Evolutionary conservation across 257 asterid species (phyloP).

Genomic region (Nicotiana otophora): DNA sequence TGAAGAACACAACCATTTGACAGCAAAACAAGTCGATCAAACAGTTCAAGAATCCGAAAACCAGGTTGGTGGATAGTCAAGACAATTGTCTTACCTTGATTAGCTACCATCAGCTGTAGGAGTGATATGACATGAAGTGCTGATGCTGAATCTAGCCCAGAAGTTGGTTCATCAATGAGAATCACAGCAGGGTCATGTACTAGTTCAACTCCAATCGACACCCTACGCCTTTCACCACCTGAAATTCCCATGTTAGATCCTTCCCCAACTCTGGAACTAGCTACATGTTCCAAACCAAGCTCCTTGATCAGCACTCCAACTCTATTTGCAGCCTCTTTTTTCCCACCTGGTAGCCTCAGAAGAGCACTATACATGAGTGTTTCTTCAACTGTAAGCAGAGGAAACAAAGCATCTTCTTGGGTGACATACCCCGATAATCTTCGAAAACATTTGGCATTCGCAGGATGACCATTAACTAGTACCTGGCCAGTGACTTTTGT

Average conservation of each 20-base stretch:
- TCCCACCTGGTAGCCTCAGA: conserved; percentile 47
- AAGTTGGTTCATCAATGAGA: conserved; percentile 78
- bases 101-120: conserved; percentile 43
- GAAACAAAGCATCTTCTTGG: conserved; percentile 78
- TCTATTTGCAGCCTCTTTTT: conserved; percentile 25
- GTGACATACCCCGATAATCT: conserved; percentile 61
- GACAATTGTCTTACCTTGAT: conserved; percentile 48
- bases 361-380: conserved; percentile 69
- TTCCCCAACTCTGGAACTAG: conserved; percentile 48
- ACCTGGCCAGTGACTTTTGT: conserved; percentile 48
- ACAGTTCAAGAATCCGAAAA: conserved; percentile 59
- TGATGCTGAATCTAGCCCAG: conserved; percentile 81
- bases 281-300: conserved; percentile 60
- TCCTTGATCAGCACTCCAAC: conserved; percentile 50
- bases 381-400: conserved; percentile 74
- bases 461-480: conserved; percentile 40
- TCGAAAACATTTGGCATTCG: conserved; percentile 33
- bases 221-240: conserved; percentile 84
- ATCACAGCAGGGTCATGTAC: conserved; percentile 68
- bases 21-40: conserved; percentile 60
- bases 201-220: conserved; percentile 75
- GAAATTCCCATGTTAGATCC: conserved; percentile 62
- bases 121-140: conserved; percentile 59
- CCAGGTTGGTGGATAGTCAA: conserved; percentile 94
- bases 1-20: conserved; percentile 56